Evolutionary conservation across 2,329 filamentous ascomycete genomes (phyloP), one percentile per base, ranked within the genome.

Genomic region (Leptographium lundbergii): DNA sequence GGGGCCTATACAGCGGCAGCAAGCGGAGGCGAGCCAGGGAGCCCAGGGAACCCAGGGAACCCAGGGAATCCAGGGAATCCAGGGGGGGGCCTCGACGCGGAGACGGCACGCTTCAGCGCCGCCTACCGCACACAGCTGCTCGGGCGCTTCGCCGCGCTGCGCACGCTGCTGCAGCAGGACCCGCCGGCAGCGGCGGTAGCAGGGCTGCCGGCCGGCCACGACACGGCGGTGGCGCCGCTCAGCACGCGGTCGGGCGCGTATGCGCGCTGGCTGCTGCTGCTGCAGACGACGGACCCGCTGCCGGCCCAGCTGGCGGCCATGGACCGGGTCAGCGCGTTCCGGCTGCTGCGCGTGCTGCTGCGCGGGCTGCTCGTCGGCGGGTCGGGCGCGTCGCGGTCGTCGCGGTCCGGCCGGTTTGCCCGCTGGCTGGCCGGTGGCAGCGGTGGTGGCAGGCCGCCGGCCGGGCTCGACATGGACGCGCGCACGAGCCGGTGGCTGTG

Each of bases 401-500:
- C 63, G 51, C 60, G 61, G 7, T 47, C 61, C 2, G 57, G 55
- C 3, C 59, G 59, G 54, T 63, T 61, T 36, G 56, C 36, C 17
- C 60, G 57, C n/a, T 14, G 25, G 48, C 56, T 62, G 32, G 53
- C 61, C 4, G 32, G 24, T 1, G 57, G 56, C 45, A 10, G 53
- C 29, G 27, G 22, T 3, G 13, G 22, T 10, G 32, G n/a, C 17
- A 34, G 36, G 45, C 29, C 6, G 36, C 13, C 14, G 7, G 22
- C 78, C 56, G 81, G 80, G n/a, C 72, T 76, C 25, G 77, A 79
- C 34, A 74, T 90, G 34, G 76, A 82, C 29, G 79, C 81, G 65
- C 80, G 85, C 54, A 84, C 88, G 5, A 91, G 89, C 61, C 79
- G 84, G 19, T 97, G 92, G 92, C 75, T 89, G 4, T 96, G 91